Evolutionary conservation across 345 rosid species (phyloP).

Genomic region (Excoecaria cochinchinensis): DNA sequence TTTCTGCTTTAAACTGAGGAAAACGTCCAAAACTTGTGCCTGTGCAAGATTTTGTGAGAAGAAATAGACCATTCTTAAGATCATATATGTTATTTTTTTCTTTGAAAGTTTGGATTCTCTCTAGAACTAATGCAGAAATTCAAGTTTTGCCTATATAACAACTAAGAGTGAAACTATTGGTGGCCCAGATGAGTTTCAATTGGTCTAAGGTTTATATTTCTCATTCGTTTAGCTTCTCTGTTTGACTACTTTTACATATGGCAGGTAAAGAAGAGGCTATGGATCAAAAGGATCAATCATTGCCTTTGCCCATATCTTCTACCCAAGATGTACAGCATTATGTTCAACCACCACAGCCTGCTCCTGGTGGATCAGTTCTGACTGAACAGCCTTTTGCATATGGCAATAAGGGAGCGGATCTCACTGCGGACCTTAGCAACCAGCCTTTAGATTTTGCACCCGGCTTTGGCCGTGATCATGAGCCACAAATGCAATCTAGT

Average conservation of each 20-base stretch:
- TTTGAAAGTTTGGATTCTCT: background rate
- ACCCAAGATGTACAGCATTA: constrained; percentile 45
- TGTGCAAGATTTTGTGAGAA: background rate
- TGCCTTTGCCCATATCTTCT: constrained; percentile 41
- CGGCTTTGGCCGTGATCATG: constrained; percentile 49
- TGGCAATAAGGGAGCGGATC: constrained; percentile 57
- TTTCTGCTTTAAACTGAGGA: background rate
- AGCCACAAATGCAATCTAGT: constrained; percentile 42
- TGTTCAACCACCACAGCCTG: constrained; percentile 44
- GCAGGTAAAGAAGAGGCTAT: constrained; percentile 46
- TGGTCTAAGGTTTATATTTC: background rate
- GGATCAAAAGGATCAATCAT: constrained; percentile 36
- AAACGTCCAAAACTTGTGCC: background rate
- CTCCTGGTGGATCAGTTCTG: constrained; percentile 38
- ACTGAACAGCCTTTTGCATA: constrained; percentile 50
- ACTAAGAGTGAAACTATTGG: constrained; percentile 4
- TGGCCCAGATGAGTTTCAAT: constrained; percentile 10
- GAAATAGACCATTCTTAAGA: background rate
- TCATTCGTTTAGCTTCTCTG: background rate
- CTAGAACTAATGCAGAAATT: constrained; percentile 1
- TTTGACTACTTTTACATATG: constrained; percentile 33
- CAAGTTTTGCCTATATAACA: background rate
- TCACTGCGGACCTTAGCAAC: constrained; percentile 48
- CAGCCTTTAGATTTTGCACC: constrained; percentile 70
- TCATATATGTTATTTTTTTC: background rate